phyloP scores from a whole-genome alignment of 306 rosid genomes.

The Vigna nakashimae region DNA sequence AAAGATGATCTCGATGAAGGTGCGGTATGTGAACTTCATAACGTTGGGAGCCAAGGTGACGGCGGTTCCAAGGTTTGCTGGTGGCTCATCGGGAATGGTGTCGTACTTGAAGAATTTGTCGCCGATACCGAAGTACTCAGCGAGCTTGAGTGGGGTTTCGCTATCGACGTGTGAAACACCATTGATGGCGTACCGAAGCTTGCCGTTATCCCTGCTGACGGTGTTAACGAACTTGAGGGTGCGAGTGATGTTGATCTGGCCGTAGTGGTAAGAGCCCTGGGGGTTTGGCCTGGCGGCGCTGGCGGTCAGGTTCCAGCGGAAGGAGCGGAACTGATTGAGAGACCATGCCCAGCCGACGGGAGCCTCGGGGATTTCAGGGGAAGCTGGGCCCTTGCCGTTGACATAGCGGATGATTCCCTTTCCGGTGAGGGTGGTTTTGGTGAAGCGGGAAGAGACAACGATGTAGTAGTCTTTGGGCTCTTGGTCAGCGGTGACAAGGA shows the following conservation, averaged over 20 bases:
- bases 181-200: conserved; percentile 76
- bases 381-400: conserved; percentile 62
- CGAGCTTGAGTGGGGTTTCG: conserved; percentile 80
- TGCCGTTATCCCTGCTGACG: conserved; percentile 48
- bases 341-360: conserved; percentile 96
- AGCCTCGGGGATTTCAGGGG: conserved; percentile 58
- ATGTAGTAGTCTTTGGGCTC: conserved; percentile 73
- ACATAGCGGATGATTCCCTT: conserved; percentile 67
- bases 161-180: conserved; percentile 69
- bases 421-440: conserved; percentile 46
- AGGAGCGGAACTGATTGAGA: conserved; percentile 80
- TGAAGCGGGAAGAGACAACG: conserved; percentile 79
- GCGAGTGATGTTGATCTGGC: conserved; percentile 72
- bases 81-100: conserved; percentile 47
- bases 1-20: conserved; percentile 73
- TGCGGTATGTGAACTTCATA: conserved; percentile 45
- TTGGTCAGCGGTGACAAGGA: conserved; percentile 74
- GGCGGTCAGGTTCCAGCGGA: conserved; percentile 87
- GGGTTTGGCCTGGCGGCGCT: conserved; percentile 98
- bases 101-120: conserved; percentile 66
- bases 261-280: conserved; percentile 88
- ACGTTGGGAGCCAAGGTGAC: conserved; percentile 52
- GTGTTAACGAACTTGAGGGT: conserved; percentile 70
- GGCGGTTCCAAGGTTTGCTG: background rate
- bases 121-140: conserved; percentile 57